Percentiles rank a stretch among this genome's conserved stretches.
These are phyloP conservation scores for Aspergillus caelatus DNA, from an alignment of 2,329 filamentous ascomycete species.

Conservation along the genomic window DNA sequence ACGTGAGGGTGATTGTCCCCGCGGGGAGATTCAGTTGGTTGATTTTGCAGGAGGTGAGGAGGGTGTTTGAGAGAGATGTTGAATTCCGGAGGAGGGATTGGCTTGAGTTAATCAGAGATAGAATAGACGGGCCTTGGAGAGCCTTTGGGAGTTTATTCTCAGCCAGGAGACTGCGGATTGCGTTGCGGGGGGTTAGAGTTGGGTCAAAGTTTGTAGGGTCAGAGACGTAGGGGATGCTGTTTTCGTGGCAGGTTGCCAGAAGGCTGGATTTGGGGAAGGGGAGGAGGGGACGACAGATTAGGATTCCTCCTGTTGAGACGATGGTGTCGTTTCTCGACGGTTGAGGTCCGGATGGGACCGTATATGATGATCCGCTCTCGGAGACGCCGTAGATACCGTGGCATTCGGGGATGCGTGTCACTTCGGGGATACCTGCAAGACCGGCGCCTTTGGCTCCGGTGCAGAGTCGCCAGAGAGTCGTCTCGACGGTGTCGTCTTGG, in stretches of 20 bases:
- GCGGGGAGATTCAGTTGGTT: slow-evolving; percentile 35
- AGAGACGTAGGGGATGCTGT: slow-evolving; percentile 74
- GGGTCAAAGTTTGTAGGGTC: slow-evolving; percentile 80
- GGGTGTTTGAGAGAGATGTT: slow-evolving; percentile 56
- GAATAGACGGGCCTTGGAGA: slow-evolving; percentile 65
- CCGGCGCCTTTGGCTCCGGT: slow-evolving; percentile 70
- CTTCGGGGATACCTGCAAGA: slow-evolving; percentile 67
- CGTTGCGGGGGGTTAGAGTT: slow-evolving; percentile 78
- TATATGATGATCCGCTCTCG: slow-evolving; percentile 61
- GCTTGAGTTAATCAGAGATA: slow-evolving; percentile 61
- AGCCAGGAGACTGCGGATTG: slow-evolving; percentile 69
- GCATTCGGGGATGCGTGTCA: slow-evolving; percentile 80
- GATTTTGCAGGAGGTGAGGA: slow-evolving; percentile 49
- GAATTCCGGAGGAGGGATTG: slow-evolving; percentile 48
- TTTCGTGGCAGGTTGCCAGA: slow-evolving; percentile 65
- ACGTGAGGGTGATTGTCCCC: slow-evolving; percentile 37
- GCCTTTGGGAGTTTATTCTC: slow-evolving; percentile 67
- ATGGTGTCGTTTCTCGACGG: background rate
- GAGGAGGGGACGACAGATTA: slow-evolving; percentile 42
- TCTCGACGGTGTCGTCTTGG: slow-evolving; percentile 88
- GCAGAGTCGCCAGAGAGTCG: slow-evolving; percentile 76
- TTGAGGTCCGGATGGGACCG: background rate
- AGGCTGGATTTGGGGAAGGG: slow-evolving; percentile 69
- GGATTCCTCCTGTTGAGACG: slow-evolving; percentile 39
- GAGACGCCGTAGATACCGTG: slow-evolving; percentile 72